Evolutionary conservation across 2,329 filamentous ascomycete genomes (phyloP).

Genomic region (Colletotrichum simmondsii): DNA sequence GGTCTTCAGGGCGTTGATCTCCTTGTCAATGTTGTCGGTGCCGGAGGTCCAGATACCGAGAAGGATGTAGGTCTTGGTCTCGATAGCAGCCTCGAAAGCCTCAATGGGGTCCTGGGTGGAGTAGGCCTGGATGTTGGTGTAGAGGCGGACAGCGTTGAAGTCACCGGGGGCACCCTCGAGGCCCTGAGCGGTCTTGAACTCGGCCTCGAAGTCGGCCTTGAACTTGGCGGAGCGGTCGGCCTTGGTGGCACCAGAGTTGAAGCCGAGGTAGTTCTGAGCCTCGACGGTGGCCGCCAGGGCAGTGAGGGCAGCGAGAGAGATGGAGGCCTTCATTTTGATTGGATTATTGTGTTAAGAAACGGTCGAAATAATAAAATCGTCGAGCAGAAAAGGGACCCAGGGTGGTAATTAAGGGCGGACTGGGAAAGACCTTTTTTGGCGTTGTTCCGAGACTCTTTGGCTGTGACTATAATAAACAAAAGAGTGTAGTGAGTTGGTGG

Average conservation of each 20-base stretch:
- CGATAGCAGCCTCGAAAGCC: constrained; percentile 79
- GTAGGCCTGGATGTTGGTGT: constrained; percentile 75
- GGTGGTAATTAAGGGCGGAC: not conserved
- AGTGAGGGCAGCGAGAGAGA: constrained; percentile 48
- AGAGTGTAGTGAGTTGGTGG: constrained; percentile 20
- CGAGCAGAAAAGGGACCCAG: constrained; percentile 8
- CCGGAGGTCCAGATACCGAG: constrained; percentile 74
- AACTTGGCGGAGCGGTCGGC: constrained; percentile 62
- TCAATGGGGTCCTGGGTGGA: constrained; percentile 80
- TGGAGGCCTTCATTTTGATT: constrained; percentile 50
- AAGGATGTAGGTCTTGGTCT: constrained; percentile 69
- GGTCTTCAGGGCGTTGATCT: constrained; percentile 69
- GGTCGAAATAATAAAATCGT: not conserved
- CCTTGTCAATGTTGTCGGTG: constrained; percentile 64
- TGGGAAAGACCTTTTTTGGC: not conserved
- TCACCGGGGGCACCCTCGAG: constrained; percentile 59
- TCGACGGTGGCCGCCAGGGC: constrained; percentile 53
- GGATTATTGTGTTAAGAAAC: not conserved
- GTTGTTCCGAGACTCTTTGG: constrained; percentile 16
- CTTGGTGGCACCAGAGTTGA: constrained; percentile 62
- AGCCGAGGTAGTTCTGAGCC: constrained; percentile 62
- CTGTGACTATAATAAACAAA: constrained; percentile 24
- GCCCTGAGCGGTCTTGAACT: constrained; percentile 56
- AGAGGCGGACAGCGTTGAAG: constrained; percentile 71
- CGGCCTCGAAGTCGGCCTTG: constrained; percentile 58